Percentiles rank a stretch among this genome's conserved stretches.
Evolutionary conservation across 176 grass and related monocot species (phyloP).

Genomic region (Triticum urartu): DNA sequence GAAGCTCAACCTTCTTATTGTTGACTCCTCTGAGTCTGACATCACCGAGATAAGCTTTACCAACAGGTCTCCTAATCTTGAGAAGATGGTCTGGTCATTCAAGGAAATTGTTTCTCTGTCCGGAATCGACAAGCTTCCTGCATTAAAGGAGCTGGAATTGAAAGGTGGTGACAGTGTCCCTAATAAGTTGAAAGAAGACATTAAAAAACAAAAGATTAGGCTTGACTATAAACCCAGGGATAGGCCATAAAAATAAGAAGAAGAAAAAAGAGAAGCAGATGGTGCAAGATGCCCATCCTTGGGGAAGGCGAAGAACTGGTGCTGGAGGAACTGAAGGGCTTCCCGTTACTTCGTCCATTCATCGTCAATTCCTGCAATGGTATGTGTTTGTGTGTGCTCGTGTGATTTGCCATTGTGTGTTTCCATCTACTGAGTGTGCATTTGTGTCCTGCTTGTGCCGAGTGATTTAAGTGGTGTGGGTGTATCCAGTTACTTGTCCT

Average conservation of each 20-base stretch:
- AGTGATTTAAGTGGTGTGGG: no score
- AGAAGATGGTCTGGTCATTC: neutral
- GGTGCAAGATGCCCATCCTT: neutral
- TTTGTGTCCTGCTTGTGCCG: neutral
- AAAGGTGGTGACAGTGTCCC: neutral
- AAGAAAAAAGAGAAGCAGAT: neutral
- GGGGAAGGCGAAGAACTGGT: neutral
- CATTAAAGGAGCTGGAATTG: constrained; percentile 9
- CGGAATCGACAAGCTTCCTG: neutral
- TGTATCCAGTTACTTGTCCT: neutral
- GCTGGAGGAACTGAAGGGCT: neutral
- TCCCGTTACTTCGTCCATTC: neutral
- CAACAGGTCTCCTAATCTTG: no score
- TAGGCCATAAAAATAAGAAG: neutral
- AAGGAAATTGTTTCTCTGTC: neutral
- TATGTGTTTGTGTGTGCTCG: neutral
- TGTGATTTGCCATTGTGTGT: neutral
- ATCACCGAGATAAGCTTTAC: no score
- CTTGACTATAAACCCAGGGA: neutral
- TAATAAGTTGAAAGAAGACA: neutral
- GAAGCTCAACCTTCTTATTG: neutral
- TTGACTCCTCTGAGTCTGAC: no score
- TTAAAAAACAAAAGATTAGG: neutral
- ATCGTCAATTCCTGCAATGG: neutral
- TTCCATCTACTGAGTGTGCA: neutral